Base-by-base conservation (phyloP, 306 rosid genomes). In the Notholithocarpus densiflorus region DNA sequence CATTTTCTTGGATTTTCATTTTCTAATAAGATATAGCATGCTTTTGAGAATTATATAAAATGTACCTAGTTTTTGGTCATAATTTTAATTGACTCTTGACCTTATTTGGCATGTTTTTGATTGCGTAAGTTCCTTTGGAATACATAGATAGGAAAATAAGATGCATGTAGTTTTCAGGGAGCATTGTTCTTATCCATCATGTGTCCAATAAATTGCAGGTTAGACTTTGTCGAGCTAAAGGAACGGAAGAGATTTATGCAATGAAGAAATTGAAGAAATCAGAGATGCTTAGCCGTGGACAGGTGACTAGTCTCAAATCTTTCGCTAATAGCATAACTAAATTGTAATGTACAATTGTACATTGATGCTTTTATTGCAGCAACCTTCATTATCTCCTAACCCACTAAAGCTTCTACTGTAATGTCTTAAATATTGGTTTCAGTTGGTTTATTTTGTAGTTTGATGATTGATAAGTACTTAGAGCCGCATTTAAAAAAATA, bases 271-370 rank as follows among this genome's bases (percentile, higher is more conserved):
- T 96, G 89, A 96, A 90, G 92, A 96, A 96, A 77, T 96, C 93
- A 45, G 99, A 96, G 71, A 96, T 96, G 99, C 99, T 96, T 87
- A 93, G 97, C 81, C 98, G 99, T n/a, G 99, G 99, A 73, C 99
- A 96, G 99, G 99, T 96, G 85, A 74, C 54, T 2, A 21, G 52
- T 60, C 17, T 60, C 75, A 68, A 66, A 76, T 55, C 34, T 83
- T 34, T 26, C 3, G 2, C 21, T 53, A 23, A 31, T 2, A 5
- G 34, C 54, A 13, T 79, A 15, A 13, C 57, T 21, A 32, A 34
- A 20, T 66, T 17, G 32, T 6, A 23, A 23, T 56, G 34, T 71
- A 71, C 27, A 37, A 37, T 8, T 2, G 6, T 55, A 24, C 21
- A 7, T 31, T 5, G 57, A 52, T 40, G 34, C 32, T 72, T 72